phyloP scores from a whole-genome alignment of 2,329 filamentous ascomycete genomes.

The Pseudopithomyces maydicus region DNA sequence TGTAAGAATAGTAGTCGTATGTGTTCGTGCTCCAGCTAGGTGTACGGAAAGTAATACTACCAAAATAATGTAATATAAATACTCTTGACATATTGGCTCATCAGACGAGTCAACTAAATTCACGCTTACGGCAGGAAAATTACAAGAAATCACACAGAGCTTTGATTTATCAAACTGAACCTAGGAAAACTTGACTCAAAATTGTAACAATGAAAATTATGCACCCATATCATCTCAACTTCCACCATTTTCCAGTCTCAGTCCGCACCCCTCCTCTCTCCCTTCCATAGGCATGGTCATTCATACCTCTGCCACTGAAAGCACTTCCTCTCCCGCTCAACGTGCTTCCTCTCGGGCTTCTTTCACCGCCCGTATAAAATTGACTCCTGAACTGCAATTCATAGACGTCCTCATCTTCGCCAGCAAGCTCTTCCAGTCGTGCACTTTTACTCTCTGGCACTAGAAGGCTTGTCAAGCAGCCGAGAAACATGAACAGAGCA shows the following conservation, averaged over 20 bases:
- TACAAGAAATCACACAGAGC: too few relatives aligned
- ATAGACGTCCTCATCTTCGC: conserved; percentile 61
- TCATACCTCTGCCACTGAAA: not conserved
- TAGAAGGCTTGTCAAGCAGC: conserved; percentile 70
- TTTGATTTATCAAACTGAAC: too few relatives aligned
- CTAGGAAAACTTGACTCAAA: too few relatives aligned
- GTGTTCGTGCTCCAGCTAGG: too few relatives aligned
- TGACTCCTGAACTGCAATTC: conserved; percentile 24
- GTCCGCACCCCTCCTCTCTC: conserved; percentile 4
- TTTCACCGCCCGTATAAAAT: conserved; percentile 12
- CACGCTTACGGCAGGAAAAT: too few relatives aligned
- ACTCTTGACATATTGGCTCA: too few relatives aligned
- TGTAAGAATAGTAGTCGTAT: too few relatives aligned
- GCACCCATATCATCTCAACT: not conserved
- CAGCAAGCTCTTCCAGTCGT: conserved; percentile 73
- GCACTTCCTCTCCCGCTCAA: not conserved
- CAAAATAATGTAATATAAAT: not conserved
- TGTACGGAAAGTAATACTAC: too few relatives aligned
- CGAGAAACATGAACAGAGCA: conserved; percentile 78
- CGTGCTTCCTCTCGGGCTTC: conserved; percentile 5
- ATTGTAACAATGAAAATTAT: not conserved
- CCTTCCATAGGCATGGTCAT: not conserved
- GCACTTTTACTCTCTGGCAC: conserved; percentile 78
- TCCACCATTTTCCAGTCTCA: conserved; percentile 15
- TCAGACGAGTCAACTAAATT: too few relatives aligned